Conservation (phyloP, 2,329 filamentous ascomycete species). For the Rutstroemia sp. region DNA sequence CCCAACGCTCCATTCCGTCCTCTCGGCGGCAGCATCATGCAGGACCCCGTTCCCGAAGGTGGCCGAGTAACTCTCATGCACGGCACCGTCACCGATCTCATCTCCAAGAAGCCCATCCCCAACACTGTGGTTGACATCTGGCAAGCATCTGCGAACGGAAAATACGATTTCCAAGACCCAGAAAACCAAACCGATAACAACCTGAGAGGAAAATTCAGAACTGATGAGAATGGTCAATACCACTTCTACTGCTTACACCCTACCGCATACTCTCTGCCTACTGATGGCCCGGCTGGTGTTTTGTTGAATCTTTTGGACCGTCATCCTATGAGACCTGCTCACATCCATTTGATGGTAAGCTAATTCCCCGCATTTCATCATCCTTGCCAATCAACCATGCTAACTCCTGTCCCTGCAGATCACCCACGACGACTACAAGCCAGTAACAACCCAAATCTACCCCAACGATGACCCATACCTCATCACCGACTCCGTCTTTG, state of each 20-base stretch:
- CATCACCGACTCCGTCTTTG: slow-evolving; percentile 43
- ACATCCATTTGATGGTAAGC: slow-evolving; percentile 48
- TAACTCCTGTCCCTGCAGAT: slow-evolving; percentile 31
- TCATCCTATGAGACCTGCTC: slow-evolving; percentile 49
- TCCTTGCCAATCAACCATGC: background rate
- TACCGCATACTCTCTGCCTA: slow-evolving; percentile 33
- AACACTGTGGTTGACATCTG: slow-evolving; percentile 56
- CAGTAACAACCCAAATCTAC: slow-evolving; percentile 72
- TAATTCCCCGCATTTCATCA: background rate
- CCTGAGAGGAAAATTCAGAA: slow-evolving; percentile 52
- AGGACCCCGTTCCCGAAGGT: slow-evolving; percentile 37
- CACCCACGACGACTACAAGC: slow-evolving; percentile 51
- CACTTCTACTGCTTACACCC: slow-evolving; percentile 41
- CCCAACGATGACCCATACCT: slow-evolving; percentile 59
- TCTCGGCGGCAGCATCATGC: slow-evolving; percentile 62
- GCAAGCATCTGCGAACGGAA: slow-evolving; percentile 52
- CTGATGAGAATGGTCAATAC: slow-evolving; percentile 49
- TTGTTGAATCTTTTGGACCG: slow-evolving; percentile 47
- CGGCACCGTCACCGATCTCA: slow-evolving; percentile 42
- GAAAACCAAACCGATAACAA: slow-evolving; percentile 53
- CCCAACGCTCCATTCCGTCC: slow-evolving; percentile 60
- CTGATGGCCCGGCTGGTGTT: slow-evolving; percentile 45
- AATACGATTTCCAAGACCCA: slow-evolving; percentile 55
- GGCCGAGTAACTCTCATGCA: slow-evolving; percentile 52
- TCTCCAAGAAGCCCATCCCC: slow-evolving; percentile 19